These are phyloP conservation scores for Teratosphaeria epicoccoides DNA, from an alignment of 2,329 filamentous ascomycete species.

Conservation along the genomic window DNA sequence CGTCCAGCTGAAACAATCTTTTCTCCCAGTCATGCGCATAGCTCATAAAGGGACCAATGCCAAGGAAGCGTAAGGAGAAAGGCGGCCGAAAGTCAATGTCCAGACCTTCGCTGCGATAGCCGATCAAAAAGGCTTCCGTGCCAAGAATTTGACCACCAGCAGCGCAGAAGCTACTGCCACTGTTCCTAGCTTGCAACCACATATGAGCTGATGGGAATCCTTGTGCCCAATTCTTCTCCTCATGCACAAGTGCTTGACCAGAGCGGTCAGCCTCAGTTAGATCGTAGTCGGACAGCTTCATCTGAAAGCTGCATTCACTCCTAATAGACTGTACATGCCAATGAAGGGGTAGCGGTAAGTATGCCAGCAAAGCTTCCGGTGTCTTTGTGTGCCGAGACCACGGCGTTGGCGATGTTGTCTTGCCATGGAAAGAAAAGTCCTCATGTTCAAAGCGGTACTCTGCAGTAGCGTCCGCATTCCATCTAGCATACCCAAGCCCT, in stretches of 20 bases:
- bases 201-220: constrained; percentile 36
- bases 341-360: constrained; percentile 39
- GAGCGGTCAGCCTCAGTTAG: constrained; percentile 15
- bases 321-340: constrained; percentile 42
- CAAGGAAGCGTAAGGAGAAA: constrained; percentile 29
- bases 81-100: constrained; percentile 36
- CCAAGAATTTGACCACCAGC: constrained; percentile 32
- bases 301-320: constrained; percentile 30
- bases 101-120: constrained; percentile 31
- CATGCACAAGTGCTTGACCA: constrained; percentile 33
- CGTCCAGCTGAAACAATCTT: constrained; percentile 29
- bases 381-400: constrained; percentile 31
- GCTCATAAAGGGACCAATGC: constrained; percentile 33
- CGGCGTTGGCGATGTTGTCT: constrained; percentile 28
- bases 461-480: constrained; percentile 27
- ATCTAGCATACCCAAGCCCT: constrained; percentile 31
- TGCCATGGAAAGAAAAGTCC: constrained; percentile 32
- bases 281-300: constrained; percentile 27
- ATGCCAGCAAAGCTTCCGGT: constrained; percentile 36
- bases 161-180: constrained; percentile 21
- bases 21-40: constrained; percentile 32
- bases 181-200: constrained; percentile 30
- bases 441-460: constrained; percentile 26
- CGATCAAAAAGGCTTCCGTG: constrained; percentile 37
- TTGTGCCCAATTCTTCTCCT: constrained; percentile 43